Base-by-base conservation (phyloP, 441 rosid species). In the Isatis lusitanica region DNA sequence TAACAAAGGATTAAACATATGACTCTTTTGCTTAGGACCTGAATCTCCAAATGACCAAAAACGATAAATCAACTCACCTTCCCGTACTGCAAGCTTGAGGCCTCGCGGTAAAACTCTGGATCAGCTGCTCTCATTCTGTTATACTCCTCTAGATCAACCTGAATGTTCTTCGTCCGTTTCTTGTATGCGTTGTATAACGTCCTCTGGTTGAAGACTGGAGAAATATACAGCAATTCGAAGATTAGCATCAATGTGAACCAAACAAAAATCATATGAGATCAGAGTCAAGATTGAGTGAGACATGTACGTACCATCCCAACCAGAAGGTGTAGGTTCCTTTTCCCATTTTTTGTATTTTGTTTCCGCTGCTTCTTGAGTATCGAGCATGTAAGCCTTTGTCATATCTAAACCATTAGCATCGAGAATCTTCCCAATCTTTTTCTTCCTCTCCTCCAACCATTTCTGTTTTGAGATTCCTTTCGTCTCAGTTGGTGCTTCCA, bases 31-130 rank as follows among this genome's bases (percentile, higher is more conserved):
- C 30, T 58, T 9, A 55, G 36, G 35, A 57, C 48, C 60, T 48
- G 48, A 50, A 36, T 39, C 38, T 55, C 30, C 17, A 47, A 16
- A 7, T 35, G 39, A 53, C 47, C 51, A 66, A 8, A 21, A 72
- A 30, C 10, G 4, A 26, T 9, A 65, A 33, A 66, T 60, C 48
- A 60, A 55, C 64, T 36, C 79, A 95, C 97, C 98, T 93, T 95
- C 42, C 97, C 99, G 52, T 95, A 91, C 56, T 86, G 96, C 63
- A 93, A 95, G 81, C 99, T 93, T 38, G 97, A 88, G 56, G 99
- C 99, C 65, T 87, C 97, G 0, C 99, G 90, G 74, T 91, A 95
- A 86, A 93, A 93, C 90, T 95, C 97, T 9, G 97, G 96, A 87
- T 93, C 98, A 70, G 88, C 84, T 86, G 91, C 98, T 85, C 91